Base-by-base conservation (phyloP, 202 grass and related monocot genomes). In the Panicum virgatum region DNA sequence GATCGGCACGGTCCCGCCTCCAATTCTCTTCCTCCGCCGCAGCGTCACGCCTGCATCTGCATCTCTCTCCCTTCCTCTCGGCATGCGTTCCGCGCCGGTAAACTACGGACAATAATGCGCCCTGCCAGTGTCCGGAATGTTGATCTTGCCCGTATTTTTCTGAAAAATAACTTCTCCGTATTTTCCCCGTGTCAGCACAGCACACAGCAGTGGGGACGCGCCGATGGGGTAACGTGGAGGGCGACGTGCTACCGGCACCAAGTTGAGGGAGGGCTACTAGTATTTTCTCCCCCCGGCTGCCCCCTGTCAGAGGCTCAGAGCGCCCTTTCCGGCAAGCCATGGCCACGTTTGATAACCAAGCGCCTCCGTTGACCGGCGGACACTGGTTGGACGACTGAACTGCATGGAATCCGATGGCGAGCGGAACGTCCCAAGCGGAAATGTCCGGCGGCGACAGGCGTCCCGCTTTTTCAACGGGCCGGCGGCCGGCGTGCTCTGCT, bases 191-290 rank as follows among this genome's bases (percentile, higher is more conserved):
- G 53, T 45, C 79, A 71, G n/a, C n/a, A n/a, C n/a, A n/a, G n/a
- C n/a, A n/a, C n/a, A n/a, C n/a, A n/a, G 16, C 64, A 62, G 76
- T 82, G 43, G 69, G 67, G 67, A 8, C 67, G 74, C 57, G 18
- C 54, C 22, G 47, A 45, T 16, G 61, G 15, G 27, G 30, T 8
- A 34, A 36, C 14, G 42, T 27, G 77, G 77, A 66, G 19, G 0
- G 77, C 46, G 82, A 89, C 83, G 65, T 72, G 58, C 87, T 14
- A 73, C 83, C 72, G 72, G 87, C 37, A 72, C 50, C 72, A 64
- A 72, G 72, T 81, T 38, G 82, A 8, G 12, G 54, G 8, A n/a
- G n/a, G n/a, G n/a, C n/a, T n/a, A n/a, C n/a, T n/a, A n/a, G 26
- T 39, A 26, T 47, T 52, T 54, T 7, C 4, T 7, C n/a, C n/a